These are phyloP conservation scores for Aspergillus neoniger DNA, from an alignment of 2,329 filamentous ascomycete species.

Conservation along the genomic window DNA sequence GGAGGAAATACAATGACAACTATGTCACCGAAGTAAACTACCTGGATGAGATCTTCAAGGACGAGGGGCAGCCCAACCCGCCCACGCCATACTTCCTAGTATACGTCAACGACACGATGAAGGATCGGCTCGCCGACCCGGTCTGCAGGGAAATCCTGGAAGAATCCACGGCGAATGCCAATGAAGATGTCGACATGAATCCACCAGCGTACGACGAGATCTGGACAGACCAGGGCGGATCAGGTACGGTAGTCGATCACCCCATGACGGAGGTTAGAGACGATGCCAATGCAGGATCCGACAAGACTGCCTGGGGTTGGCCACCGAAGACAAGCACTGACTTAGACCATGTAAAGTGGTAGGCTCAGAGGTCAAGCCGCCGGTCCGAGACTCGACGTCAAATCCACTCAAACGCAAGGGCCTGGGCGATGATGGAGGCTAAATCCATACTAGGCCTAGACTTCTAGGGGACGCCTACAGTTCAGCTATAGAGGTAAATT, in stretches of 20 bases:
- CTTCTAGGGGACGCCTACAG: not conserved
- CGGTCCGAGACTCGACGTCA: slow-evolving; percentile 15
- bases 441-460: not conserved
- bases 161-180: slow-evolving; percentile 9
- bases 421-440: slow-evolving; percentile 17
- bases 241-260: slow-evolving; percentile 33
- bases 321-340: slow-evolving; percentile 25
- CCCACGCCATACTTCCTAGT: slow-evolving; percentile 83
- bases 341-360: slow-evolving; percentile 30
- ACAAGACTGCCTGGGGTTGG: slow-evolving; percentile 16
- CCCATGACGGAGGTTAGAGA: slow-evolving; percentile 11
- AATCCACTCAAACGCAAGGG: slow-evolving; percentile 42
- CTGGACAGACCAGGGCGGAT: slow-evolving; percentile 20
- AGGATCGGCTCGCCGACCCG: slow-evolving; percentile 60
- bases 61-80: slow-evolving; percentile 60
- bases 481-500: no score
- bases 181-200: slow-evolving; percentile 31
- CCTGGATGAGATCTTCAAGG: slow-evolving; percentile 67
- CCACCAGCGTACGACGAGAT: slow-evolving; percentile 34
- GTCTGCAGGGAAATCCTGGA: slow-evolving; percentile 52
- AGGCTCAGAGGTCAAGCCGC: slow-evolving; percentile 23
- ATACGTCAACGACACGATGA: slow-evolving; percentile 71
- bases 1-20: slow-evolving; percentile 94
- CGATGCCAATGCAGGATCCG: slow-evolving; percentile 9
- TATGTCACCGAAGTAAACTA: slow-evolving; percentile 70